phyloP scores from a whole-genome alignment of 192 early-diverging fungal species.

The Gigaspora rosea region DNA sequence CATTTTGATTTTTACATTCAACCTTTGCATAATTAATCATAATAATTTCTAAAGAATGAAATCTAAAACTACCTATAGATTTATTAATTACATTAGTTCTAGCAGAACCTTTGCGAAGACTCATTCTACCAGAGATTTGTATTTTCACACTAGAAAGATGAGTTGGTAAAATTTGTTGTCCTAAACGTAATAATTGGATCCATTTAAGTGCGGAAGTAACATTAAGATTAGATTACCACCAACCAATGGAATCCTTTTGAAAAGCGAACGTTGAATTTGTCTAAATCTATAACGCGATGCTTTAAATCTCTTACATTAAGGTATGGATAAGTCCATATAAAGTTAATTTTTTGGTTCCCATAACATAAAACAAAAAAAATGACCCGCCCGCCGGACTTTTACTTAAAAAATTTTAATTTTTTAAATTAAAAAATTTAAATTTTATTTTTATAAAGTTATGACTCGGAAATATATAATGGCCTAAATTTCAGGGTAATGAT shows the following conservation, averaged over 20 bases:
- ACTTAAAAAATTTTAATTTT: too few species aligned
- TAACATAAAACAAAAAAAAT: too few species aligned
- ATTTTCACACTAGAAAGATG: slow-evolving; percentile 20
- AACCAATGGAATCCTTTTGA: slow-evolving; percentile 20
- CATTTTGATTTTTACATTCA: slow-evolving; percentile 20
- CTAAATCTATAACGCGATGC: not conserved
- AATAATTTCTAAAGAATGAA: not conserved
- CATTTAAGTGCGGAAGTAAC: not conserved
- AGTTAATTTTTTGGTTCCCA: too few species aligned
- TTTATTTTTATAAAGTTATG: too few species aligned
- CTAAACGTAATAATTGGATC: slow-evolving; percentile 9
- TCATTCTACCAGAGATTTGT: slow-evolving; percentile 15
- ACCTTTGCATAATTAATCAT: slow-evolving; percentile 28
- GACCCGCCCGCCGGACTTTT: too few species aligned
- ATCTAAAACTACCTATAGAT: slow-evolving; percentile 17
- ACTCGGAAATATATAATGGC: too few species aligned
- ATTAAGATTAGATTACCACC: not conserved
- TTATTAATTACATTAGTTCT: too few species aligned
- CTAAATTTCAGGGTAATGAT: too few species aligned
- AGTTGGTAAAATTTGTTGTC: not conserved
- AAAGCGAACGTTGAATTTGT: not conserved
- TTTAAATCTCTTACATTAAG: slow-evolving; percentile 18
- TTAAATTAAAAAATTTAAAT: too few species aligned
- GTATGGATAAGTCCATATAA: too few species aligned
- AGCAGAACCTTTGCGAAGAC: too few species aligned